Evolutionary conservation across 495 filamentous ascomycete genomes (phyloP).

Genomic region (Podospora sp.): DNA sequence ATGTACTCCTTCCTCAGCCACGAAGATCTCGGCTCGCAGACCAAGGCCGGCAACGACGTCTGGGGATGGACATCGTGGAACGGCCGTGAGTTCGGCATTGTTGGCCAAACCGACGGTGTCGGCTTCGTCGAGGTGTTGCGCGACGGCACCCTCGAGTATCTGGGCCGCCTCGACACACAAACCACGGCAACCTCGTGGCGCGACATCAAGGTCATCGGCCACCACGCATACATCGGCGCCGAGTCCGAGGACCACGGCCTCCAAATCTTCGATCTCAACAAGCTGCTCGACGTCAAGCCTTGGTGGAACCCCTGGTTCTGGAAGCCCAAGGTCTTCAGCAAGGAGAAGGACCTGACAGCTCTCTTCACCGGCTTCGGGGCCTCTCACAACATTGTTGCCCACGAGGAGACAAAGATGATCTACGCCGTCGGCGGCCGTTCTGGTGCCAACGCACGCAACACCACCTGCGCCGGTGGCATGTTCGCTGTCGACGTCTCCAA

Average conservation of each 20-base stretch:
- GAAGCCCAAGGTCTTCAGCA: constrained; percentile 29
- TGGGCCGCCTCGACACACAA: constrained; percentile 48
- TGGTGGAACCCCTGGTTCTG: constrained; percentile 18
- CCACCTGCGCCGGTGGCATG: constrained; percentile 52
- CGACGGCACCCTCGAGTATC: constrained; percentile 47
- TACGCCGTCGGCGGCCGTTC: constrained; percentile 54
- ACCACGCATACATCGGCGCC: constrained; percentile 50
- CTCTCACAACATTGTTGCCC: constrained; percentile 44
- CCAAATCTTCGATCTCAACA: constrained; percentile 53
- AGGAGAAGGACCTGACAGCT: constrained; percentile 26
- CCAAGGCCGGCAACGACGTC: constrained; percentile 38
- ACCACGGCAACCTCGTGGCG: constrained; percentile 43
- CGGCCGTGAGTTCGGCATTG: constrained; percentile 52
- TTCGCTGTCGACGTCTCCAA: constrained; percentile 59
- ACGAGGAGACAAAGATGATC: constrained; percentile 46
- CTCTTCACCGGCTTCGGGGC: constrained; percentile 28
- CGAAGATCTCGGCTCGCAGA: constrained; percentile 9
- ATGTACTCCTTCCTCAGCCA: constrained; percentile 49
- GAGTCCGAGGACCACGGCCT: constrained; percentile 48
- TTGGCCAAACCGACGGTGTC: constrained; percentile 45
- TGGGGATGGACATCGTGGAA: constrained; percentile 52
- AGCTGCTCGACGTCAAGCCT: constrained; percentile 34
- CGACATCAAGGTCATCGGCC: constrained; percentile 46
- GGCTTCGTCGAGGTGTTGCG: constrained; percentile 42
- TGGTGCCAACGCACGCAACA: constrained; percentile 49